phyloP scores from a whole-genome alignment of 129 eudicot genomes.

The Dittrichia graveolens region DNA sequence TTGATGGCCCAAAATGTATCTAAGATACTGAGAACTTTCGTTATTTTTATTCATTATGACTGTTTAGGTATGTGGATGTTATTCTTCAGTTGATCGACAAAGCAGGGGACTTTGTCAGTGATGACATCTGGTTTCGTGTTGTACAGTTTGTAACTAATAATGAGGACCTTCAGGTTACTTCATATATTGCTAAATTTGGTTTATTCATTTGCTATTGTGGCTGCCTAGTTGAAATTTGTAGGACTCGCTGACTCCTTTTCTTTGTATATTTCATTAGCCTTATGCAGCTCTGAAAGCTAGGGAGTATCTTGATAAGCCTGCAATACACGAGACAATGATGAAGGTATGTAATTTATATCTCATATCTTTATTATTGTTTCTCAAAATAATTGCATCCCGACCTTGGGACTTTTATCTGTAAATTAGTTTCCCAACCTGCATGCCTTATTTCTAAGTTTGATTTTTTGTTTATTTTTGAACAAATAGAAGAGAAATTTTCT shows the following conservation, averaged over 20 bases:
- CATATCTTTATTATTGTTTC: too few relatives aligned
- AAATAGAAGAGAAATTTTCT: not conserved
- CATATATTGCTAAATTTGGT: slow-evolving; percentile 14
- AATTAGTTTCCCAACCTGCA: slow-evolving; percentile 7
- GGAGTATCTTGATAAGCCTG: slow-evolving; percentile 96
- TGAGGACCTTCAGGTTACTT: slow-evolving; percentile 75
- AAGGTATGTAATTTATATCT: slow-evolving; percentile 59
- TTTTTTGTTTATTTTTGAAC: not conserved
- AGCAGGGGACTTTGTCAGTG: slow-evolving; percentile 95
- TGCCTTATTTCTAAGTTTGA: not conserved
- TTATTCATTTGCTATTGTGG: slow-evolving; percentile 1
- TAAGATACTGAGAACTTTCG: not conserved
- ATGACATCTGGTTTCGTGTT: slow-evolving; percentile 95
- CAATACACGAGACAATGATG: slow-evolving; percentile 98
- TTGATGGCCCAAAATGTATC: not conserved
- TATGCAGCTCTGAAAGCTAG: slow-evolving; percentile 98
- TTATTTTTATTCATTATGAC: not conserved
- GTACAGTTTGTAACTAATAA: slow-evolving; percentile 92
- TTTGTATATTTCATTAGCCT: slow-evolving; percentile 55
- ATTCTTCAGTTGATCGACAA: slow-evolving; percentile 93
- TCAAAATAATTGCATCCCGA: too few relatives aligned
- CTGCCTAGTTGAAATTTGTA: not conserved
- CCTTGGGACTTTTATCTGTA: not conserved
- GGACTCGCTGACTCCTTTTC: slow-evolving; percentile 6
- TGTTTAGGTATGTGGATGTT: slow-evolving; percentile 96